phyloP scores from a whole-genome alignment of 306 rosid species.

The Rosa chinensis region DNA sequence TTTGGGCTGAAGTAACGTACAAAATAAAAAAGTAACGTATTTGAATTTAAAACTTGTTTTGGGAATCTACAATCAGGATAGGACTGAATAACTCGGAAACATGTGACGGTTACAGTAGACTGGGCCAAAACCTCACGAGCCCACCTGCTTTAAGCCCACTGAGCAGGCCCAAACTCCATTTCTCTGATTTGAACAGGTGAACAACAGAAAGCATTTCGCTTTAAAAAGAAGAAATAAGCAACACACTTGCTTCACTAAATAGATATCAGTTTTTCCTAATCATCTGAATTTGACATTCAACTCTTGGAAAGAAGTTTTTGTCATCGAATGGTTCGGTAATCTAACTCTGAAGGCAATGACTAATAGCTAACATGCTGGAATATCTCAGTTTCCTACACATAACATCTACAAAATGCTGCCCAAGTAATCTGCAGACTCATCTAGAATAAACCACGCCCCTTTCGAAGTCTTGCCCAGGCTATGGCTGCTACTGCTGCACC shows the following conservation, averaged over 20 bases:
- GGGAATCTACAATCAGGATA: not conserved
- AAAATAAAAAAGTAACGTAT: not conserved
- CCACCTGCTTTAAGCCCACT: not conserved
- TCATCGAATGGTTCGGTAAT: not conserved
- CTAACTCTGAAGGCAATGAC: not conserved
- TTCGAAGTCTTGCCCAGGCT: constrained; percentile 71
- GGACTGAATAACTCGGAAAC: not conserved
- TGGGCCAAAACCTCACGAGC: not conserved
- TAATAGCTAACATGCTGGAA: not conserved
- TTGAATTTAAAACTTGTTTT: not conserved
- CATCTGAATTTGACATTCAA: not conserved
- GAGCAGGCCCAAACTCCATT: not conserved
- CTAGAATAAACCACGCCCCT: constrained; percentile 56
- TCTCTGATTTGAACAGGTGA: too few relatives aligned
- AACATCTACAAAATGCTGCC: not conserved
- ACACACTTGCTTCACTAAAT: not conserved
- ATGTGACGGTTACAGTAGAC: too few relatives aligned
- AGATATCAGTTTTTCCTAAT: not conserved
- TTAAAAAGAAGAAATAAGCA: not conserved
- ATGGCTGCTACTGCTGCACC: constrained; percentile 90
- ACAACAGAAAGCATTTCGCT: not conserved
- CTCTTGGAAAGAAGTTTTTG: not conserved
- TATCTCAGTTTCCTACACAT: not conserved
- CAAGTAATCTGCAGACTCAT: not conserved
- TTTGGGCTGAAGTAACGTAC: too few relatives aligned